Conservation (phyloP, 257 asterid species). For the Solanum paucissectum region DNA sequence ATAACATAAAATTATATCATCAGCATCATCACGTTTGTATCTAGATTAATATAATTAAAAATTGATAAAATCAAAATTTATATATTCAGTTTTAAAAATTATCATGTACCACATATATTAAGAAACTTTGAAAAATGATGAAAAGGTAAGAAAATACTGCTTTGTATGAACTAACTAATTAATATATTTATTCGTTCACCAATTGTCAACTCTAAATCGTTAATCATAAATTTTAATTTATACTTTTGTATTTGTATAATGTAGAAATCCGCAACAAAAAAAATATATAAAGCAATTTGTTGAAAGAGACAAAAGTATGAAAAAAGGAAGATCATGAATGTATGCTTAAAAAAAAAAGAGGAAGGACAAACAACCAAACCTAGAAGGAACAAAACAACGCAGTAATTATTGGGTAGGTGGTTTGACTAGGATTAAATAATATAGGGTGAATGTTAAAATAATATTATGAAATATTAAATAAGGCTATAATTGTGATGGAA, state of each 20-base stretch:
- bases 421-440: neutral
- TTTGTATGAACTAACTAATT: neutral
- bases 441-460: neutral
- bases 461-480: too few species aligned
- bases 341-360: neutral
- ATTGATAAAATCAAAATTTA: too few species aligned
- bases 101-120: neutral
- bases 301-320: neutral
- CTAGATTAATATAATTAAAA: too few species aligned
- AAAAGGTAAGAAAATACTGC: neutral
- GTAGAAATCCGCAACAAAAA: neutral
- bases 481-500: too few species aligned
- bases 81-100: too few species aligned
- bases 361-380: neutral
- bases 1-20: neutral
- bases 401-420: neutral
- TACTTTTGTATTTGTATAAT: neutral
- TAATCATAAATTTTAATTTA: neutral
- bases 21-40: neutral
- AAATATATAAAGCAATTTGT: neutral
- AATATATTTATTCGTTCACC: neutral
- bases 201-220: neutral
- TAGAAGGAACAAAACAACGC: neutral
- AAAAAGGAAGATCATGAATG: neutral
- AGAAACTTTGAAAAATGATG: neutral